phyloP scores from a whole-genome alignment of 495 filamentous ascomycete species.

The Tricharina praecox region DNA sequence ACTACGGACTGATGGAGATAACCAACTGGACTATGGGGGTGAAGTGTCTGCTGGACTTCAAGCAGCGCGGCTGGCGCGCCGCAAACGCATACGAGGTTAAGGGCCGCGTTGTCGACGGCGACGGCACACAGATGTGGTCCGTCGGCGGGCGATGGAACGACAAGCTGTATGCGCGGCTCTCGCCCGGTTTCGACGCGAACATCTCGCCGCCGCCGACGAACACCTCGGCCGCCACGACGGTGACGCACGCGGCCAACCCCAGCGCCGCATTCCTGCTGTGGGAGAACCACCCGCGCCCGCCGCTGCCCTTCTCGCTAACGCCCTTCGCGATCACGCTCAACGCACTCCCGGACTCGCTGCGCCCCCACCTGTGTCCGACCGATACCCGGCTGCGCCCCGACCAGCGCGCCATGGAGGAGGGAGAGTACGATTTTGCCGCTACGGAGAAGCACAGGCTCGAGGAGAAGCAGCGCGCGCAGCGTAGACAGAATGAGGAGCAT shows the following conservation, averaged over 20 bases:
- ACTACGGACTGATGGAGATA: conserved; percentile 94
- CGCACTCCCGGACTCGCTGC: conserved; percentile 59
- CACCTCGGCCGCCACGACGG: conserved; percentile 30
- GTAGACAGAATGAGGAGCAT: conserved; percentile 50
- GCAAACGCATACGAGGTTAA: conserved; percentile 72
- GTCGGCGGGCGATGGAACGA: conserved; percentile 95
- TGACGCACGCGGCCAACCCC: conserved; percentile 35
- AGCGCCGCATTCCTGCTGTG: conserved; percentile 76
- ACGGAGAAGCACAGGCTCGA: conserved; percentile 89
- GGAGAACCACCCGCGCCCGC: conserved; percentile 67
- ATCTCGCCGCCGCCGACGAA: conserved; percentile 38
- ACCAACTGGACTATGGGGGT: conserved; percentile 94
- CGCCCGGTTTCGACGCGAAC: conserved; percentile 65
- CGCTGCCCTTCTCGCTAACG: conserved; percentile 87
- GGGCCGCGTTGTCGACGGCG: conserved; percentile 62
- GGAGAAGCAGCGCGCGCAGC: conserved; percentile 71
- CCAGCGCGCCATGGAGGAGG: conserved; percentile 97
- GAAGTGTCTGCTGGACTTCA: conserved; percentile 80
- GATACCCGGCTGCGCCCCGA: conserved; percentile 83
- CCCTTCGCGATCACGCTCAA: conserved; percentile 93
- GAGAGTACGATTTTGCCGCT: conserved; percentile 82
- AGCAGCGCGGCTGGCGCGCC: conserved; percentile 85
- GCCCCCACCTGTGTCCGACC: conserved; percentile 63
- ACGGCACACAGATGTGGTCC: conserved; percentile 63
- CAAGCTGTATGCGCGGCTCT: conserved; percentile 84